Base-by-base conservation (phyloP, 2,329 filamentous ascomycete species). In the Cercospora janseana region DNA sequence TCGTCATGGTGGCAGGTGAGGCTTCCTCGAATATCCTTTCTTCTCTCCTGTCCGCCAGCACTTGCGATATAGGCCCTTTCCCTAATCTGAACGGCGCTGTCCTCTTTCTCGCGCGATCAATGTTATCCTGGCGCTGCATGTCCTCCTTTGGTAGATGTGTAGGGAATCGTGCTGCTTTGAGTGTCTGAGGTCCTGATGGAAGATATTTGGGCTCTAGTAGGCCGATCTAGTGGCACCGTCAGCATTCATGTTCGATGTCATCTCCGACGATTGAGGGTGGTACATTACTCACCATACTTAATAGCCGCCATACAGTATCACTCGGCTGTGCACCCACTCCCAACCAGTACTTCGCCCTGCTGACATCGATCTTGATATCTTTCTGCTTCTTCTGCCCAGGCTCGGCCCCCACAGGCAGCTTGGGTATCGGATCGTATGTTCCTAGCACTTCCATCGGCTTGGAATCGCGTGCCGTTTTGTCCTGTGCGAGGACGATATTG, bases 251-350 rank as follows among this genome's bases (percentile, higher is more conserved):
- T 24, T 44, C 29, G 5, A 15, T 13, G 35, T 21, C 12, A 26
- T 32, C 18, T 9, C 21, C 9, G 12, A 13, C 4, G 18, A 23
- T 2, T n/a, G 15, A n/a, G 21, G 6, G 21, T 21, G 7, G 16
- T 10, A 21, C 18, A 38, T 6, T 4, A 53, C 63, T 46, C 66
- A 91, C 88, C 88, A 95, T 86, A 49, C 80, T 81, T 61, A 98
- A 74, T 63, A 97, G 70, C 67, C 88, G 79, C 91, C 91, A 95
- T 27, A 87, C 88, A 3, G 88, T 84, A 60, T 96, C 88, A 56
- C 87, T 91, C 7, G 93, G 93, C 73, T 98, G 93, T 49, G 93
- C 93, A 1, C 93, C 93, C 3, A 97, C 92, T 68, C 93, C 93
- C 27, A 98, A 79, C 93, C 93, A 98, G 75, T 98, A 98, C 70